Evolutionary conservation across 1,139 yeast species (phyloP).

Genomic region (Sugiyamaella pinicola): DNA sequence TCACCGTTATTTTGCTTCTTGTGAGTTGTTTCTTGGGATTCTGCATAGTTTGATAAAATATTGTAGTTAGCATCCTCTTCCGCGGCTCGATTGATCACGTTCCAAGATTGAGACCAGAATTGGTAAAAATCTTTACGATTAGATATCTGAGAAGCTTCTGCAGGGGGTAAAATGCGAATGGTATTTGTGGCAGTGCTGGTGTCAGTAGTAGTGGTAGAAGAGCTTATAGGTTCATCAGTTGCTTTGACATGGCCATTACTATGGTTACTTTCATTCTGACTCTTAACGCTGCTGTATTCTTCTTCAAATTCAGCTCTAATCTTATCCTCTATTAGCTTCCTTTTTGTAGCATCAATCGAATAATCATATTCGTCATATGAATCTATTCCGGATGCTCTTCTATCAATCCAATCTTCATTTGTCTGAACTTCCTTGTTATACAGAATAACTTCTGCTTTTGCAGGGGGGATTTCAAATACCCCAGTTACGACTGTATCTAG

Average conservation of each 20-base stretch:
- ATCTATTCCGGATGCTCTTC: background rate
- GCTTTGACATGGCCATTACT: constrained; percentile 3
- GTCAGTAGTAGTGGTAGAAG: background rate
- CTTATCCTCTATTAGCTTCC: constrained; percentile 16
- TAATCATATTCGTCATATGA: constrained; percentile 5
- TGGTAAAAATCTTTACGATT: constrained; percentile 22
- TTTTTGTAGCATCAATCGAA: background rate
- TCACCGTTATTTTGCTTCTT: constrained; percentile 19
- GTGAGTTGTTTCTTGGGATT: constrained; percentile 18
- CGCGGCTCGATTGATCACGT: constrained; percentile 46
- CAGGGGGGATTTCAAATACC: constrained; percentile 31
- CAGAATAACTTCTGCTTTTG: constrained; percentile 25
- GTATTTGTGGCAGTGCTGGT: background rate
- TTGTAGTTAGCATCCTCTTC: constrained; percentile 42
- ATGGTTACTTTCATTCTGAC: too few species aligned
- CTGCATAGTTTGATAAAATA: constrained; percentile 41
- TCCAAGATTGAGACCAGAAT: constrained; percentile 47
- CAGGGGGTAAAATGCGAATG: constrained; percentile 1
- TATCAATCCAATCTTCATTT: constrained; percentile 22
- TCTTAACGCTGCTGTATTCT: too few species aligned
- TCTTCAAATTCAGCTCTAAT: constrained; percentile 23
- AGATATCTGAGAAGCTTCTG: constrained; percentile 9
- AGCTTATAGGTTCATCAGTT: background rate
- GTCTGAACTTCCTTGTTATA: constrained; percentile 39
- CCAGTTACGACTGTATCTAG: constrained; percentile 17